phyloP scores from a whole-genome alignment of 495 filamentous ascomycete species.

The Aspergillus avenaceus region DNA sequence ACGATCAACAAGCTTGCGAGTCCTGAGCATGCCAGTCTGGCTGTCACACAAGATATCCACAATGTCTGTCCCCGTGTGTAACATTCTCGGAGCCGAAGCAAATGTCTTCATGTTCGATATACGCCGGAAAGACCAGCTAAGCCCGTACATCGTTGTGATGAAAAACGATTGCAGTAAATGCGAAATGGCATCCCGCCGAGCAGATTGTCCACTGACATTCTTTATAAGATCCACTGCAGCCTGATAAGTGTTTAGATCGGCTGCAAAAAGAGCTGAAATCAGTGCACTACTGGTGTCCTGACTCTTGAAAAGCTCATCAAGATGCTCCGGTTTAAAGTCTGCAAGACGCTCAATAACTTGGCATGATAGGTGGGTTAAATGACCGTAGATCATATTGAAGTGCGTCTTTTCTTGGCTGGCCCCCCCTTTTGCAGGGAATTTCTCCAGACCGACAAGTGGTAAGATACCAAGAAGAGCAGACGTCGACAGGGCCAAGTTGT shows the following conservation, averaged over 20 bases:
- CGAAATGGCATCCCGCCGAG: slow-evolving; percentile 69
- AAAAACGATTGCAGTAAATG: slow-evolving; percentile 63
- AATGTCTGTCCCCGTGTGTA: slow-evolving; percentile 71
- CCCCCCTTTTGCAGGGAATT: slow-evolving; percentile 53
- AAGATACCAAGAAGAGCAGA: slow-evolving; percentile 67
- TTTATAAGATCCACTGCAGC: slow-evolving; percentile 78
- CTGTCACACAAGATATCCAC: slow-evolving; percentile 79
- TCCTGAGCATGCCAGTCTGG: slow-evolving; percentile 73
- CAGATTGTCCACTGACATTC: slow-evolving; percentile 64
- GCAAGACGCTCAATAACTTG: slow-evolving; percentile 71
- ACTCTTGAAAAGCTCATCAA: slow-evolving; percentile 61
- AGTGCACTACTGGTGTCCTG: slow-evolving; percentile 61
- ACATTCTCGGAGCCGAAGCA: slow-evolving; percentile 61
- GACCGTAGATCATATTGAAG: slow-evolving; percentile 71
- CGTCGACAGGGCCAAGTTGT: slow-evolving; percentile 61
- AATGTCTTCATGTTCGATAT: slow-evolving; percentile 58
- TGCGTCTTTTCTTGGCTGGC: slow-evolving; percentile 51
- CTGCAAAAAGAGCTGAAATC: slow-evolving; percentile 64
- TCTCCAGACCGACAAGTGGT: slow-evolving; percentile 67
- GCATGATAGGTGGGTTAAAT: slow-evolving; percentile 64
- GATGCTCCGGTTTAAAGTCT: slow-evolving; percentile 62
- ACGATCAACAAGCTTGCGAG: slow-evolving; percentile 51
- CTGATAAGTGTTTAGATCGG: slow-evolving; percentile 65
- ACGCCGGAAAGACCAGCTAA: slow-evolving; percentile 56
- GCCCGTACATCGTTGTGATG: slow-evolving; percentile 53